Base-by-base conservation (phyloP, 208 protist species). In the Trypanosoma mega region DNA sequence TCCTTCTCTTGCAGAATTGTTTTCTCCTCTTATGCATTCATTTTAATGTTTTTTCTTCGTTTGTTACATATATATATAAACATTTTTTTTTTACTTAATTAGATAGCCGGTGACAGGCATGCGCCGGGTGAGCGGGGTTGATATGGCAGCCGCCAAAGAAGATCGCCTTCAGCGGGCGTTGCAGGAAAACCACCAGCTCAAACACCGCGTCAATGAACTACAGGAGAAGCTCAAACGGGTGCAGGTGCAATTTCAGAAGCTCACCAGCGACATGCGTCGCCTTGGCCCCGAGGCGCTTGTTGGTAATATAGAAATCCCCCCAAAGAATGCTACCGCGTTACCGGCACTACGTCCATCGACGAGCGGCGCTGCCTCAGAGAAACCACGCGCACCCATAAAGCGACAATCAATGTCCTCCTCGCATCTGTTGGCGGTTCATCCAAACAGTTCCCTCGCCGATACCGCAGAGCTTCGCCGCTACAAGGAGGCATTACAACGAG, bases 201-300 rank as follows among this genome's bases (percentile, higher is more conserved):
- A 91, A 59, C 47, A 58, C 11, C 68, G 89, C 45, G 60, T 71
- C 18, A 77, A 74, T 24, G 76, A 87, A 14, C 49, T 81, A 29
- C 61, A 76, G 44, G 81, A 85, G 7, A 92, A 91, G 64, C 72
- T 92, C 6, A 80, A 68, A 26, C 51, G 72, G 6, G 63, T 90
- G 47, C 76, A 85, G 57, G 82, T 79, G 26, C 81, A 95, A 70
- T 95, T 92, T 50, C 78, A 76, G 7, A 74, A 75, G 34, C 61
- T 95, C n/a, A 68, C 50, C n/a, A 66, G 63, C 4, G 85, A 95
- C 54, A 70, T 83, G 68, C 53, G 65, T 8, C 73, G 61, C 26
- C 33, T 58, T 1, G 57, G 49, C 4, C 61, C 68, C n/a, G 41
- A 63, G 5, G 49, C 58, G 16, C 12, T 69, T 20, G 23, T 43